Conservation (phyloP, 2,329 filamentous ascomycete genomes). For the Pseudogymnoascus sp. region DNA sequence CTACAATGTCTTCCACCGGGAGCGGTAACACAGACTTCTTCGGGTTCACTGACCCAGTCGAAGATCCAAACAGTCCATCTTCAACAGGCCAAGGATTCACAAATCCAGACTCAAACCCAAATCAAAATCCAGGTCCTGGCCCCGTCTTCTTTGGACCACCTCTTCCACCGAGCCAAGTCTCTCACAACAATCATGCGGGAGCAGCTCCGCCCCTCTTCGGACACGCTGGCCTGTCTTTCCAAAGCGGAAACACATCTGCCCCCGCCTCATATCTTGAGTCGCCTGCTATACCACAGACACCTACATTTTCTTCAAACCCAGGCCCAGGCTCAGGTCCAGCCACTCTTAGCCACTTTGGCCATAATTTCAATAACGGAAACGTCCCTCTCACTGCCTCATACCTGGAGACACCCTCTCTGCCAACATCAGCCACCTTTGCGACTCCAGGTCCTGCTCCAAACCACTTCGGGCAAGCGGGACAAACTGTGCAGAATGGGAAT, state of each 20-base stretch:
- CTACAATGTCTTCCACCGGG: background rate
- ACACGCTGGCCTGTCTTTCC: background rate
- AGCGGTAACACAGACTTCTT: background rate
- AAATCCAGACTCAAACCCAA: background rate
- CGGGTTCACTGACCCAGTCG: background rate
- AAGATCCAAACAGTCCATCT: background rate
- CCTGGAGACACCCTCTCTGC: background rate
- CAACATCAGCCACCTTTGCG: background rate
- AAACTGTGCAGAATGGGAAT: background rate
- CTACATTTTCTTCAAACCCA: background rate
- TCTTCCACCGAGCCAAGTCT: background rate
- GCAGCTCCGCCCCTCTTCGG: background rate
- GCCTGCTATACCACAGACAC: background rate
- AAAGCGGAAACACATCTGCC: background rate
- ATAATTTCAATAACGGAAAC: background rate
- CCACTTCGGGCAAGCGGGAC: background rate
- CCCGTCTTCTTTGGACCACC: background rate
- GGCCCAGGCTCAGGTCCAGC: background rate
- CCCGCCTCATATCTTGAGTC: background rate
- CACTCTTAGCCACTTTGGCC: background rate
- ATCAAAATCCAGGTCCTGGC: background rate
- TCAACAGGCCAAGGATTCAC: background rate
- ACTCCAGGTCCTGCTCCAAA: background rate
- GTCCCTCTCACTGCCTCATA: background rate
- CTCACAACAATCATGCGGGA: background rate